These are phyloP conservation scores for Cardiosporidium cionae DNA, from an alignment of 169 alveolate species.

Conservation along the genomic window DNA sequence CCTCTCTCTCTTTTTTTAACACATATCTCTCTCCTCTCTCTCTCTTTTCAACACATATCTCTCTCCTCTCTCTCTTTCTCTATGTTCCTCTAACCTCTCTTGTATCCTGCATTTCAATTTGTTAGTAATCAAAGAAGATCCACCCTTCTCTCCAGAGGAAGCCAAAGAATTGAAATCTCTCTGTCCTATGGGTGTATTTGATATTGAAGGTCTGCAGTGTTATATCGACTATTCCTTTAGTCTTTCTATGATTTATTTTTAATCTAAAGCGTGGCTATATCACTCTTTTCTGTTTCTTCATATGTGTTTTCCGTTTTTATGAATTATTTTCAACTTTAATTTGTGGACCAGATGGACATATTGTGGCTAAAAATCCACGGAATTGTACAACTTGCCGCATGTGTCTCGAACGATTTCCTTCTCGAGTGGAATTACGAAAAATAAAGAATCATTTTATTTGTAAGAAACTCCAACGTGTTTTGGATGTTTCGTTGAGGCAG, in stretches of 20 bases:
- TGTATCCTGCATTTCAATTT: too few relatives aligned
- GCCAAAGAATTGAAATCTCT: constrained; percentile 73
- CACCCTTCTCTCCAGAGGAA: constrained; percentile 69
- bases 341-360: constrained; percentile 47
- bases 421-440: constrained; percentile 53
- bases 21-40: neutral
- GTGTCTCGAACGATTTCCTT: constrained; percentile 86
- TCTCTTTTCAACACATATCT: neutral
- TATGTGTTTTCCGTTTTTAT: neutral
- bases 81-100: too few relatives aligned
- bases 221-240: neutral
- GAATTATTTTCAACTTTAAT: neutral
- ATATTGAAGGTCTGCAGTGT: constrained; percentile 62
- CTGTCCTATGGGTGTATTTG: constrained; percentile 92
- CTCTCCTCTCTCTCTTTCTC: constrained; percentile 5
- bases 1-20: too few relatives aligned
- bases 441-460: constrained; percentile 71
- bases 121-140: neutral
- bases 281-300: neutral
- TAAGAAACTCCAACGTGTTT: too few relatives aligned
- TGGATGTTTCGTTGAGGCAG: too few relatives aligned
- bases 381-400: constrained; percentile 95
- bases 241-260: neutral
- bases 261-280: neutral
- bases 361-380: constrained; percentile 75